Evolutionary conservation across 179 eudicot genomes (phyloP), one percentile per base, ranked within the genome.

Genomic region (Vitellaria paradoxa): DNA sequence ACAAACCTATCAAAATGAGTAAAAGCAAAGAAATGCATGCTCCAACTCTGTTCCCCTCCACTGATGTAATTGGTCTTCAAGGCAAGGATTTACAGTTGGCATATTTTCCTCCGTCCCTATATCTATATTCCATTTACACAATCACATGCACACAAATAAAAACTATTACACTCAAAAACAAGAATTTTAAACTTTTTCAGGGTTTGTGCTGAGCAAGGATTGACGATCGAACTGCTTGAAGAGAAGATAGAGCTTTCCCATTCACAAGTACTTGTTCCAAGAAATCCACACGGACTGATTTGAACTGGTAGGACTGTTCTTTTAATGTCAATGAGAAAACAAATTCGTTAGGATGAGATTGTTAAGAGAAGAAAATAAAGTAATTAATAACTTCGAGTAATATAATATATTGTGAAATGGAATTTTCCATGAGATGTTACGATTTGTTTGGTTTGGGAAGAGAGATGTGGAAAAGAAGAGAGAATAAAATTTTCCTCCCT

Each of bases 201-300:
- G 92, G 85, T 86, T 91, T 93, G 80, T 92, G 95, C 78, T 92
- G 94, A 26, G 97, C 96, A 63, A 74, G 75, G 50, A 94, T 86
- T 63, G 96, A 88, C 64, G 92, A 76, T 42, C 73, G 86, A 68
- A 88, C 77, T 8, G 89, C 89, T 60, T 86, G 87, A 68, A 73
- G 82, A 72, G 86, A 76, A 53, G 92, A 63, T 46, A 93, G 53
- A 65, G 93, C 68, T 77, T 85, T 93, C 73, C 97, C 97, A 78
- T 94, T 94, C 85, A 94, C 96, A 66, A 91, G 85, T 74, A 90
- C 68, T 86, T 91, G 98, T 61, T 94, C 93, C 72, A 87, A 68
- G 82, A 92, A 93, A 84, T 94, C 98, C 70, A 87, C 90, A 15
- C 98, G 93, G 45, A 93, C 84, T 30, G 96, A 87, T 73, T 84